Conservation (phyloP, 805 yeast species). For the Ogataea sp. region DNA sequence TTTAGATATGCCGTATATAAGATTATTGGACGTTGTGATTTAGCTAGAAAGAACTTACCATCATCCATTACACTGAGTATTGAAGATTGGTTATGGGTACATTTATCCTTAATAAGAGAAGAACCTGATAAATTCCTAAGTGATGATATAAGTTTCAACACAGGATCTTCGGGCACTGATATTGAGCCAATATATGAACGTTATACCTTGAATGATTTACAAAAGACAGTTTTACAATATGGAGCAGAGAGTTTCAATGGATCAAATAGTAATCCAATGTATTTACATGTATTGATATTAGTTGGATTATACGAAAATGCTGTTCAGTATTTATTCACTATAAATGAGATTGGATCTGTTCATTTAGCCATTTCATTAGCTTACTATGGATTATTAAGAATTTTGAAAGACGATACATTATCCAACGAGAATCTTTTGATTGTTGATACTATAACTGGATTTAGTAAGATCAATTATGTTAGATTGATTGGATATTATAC, state of each 20-base stretch:
- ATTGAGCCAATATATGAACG: conserved; percentile 56
- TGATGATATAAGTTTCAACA: conserved; percentile 3
- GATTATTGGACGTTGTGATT: conserved; percentile 83
- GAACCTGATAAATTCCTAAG: conserved; percentile 20
- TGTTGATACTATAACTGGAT: conserved; percentile 21
- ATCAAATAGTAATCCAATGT: conserved; percentile 59
- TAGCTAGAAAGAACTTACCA: conserved; percentile 59
- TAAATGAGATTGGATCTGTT: conserved; percentile 77
- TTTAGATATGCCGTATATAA: conserved; percentile 86
- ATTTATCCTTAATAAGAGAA: conserved; percentile 67
- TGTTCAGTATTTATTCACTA: conserved; percentile 49
- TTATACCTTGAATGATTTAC: conserved; percentile 69
- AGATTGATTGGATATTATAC: conserved; percentile 74
- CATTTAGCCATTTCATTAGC: conserved; percentile 80
- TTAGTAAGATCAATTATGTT: conserved; percentile 37
- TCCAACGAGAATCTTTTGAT: conserved; percentile 17
- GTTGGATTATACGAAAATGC: conserved; percentile 81
- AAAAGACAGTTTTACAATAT: conserved; percentile 56
- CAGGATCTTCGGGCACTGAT: conserved; percentile 9
- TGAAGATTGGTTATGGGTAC: conserved; percentile 98
- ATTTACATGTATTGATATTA: conserved; percentile 64
- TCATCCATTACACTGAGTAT: conserved; percentile 64
- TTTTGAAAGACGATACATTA: conserved; percentile 7
- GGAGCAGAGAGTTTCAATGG: conserved; percentile 68
- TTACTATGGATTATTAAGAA: conserved; percentile 61